These are phyloP conservation scores for Hygrocybe punicea DNA, from an alignment of 768 basidiomycete genomes.

Conservation along the genomic window DNA sequence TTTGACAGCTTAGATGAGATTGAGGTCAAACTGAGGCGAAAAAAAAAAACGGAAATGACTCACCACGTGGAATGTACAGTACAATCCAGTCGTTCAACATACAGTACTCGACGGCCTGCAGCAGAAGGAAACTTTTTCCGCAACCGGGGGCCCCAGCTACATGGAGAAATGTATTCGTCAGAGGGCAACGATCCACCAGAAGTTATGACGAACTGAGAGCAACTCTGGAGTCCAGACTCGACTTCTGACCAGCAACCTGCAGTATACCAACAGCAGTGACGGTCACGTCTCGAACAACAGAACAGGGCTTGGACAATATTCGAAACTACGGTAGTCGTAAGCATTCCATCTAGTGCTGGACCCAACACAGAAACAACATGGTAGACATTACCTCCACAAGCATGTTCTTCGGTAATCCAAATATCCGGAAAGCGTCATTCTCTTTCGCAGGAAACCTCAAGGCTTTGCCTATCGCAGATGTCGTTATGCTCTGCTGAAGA, in stretches of 20 bases:
- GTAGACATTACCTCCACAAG: constrained; percentile 61
- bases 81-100: constrained; percentile 70
- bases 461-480: constrained; percentile 42
- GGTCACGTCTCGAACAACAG: constrained; percentile 69
- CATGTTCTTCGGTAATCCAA: constrained; percentile 69
- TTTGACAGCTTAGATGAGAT: constrained; percentile 28
- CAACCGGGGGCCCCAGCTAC: constrained; percentile 70
- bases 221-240: constrained; percentile 53
- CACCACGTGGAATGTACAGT: constrained; percentile 79
- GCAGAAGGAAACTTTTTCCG: constrained; percentile 76
- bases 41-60: constrained; percentile 13
- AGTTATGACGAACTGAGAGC: constrained; percentile 57
- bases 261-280: constrained; percentile 51
- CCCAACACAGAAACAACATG: neutral
- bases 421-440: constrained; percentile 54
- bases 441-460: constrained; percentile 44
- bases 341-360: too few relatives aligned
- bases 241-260: constrained; percentile 44
- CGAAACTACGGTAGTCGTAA: too few relatives aligned
- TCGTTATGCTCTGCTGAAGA: constrained; percentile 23
- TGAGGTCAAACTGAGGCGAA: neutral
- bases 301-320: constrained; percentile 65
- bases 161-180: constrained; percentile 9
- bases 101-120: constrained; percentile 75
- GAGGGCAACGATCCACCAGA: constrained; percentile 3